phyloP scores from a whole-genome alignment of 2,329 filamentous ascomycete genomes.

The Exophiala sideris region DNA sequence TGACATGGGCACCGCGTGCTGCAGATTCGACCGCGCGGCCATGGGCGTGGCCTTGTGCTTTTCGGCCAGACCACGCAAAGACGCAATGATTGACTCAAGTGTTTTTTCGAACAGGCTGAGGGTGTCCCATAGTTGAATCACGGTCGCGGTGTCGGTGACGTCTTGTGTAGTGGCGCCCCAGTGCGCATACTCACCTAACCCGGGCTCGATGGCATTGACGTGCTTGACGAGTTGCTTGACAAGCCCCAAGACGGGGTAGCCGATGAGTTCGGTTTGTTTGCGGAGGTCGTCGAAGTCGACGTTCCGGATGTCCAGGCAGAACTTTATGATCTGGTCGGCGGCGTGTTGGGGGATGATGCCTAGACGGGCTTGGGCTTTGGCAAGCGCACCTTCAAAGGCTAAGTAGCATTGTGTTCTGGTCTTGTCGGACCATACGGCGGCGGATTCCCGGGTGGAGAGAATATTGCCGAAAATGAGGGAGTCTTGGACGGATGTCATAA shows the following conservation, averaged over 20 bases:
- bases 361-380: slow-evolving; percentile 25
- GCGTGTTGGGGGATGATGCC: slow-evolving; percentile 26
- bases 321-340: slow-evolving; percentile 24
- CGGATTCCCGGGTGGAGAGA: slow-evolving; percentile 24
- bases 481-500: slow-evolving; percentile 28
- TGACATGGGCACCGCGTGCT: slow-evolving; percentile 28
- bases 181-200: slow-evolving; percentile 25
- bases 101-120: slow-evolving; percentile 21
- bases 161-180: slow-evolving; percentile 30
- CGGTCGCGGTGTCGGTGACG: slow-evolving; percentile 27
- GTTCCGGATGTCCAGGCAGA: slow-evolving; percentile 23
- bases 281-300: slow-evolving; percentile 24
- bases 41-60: slow-evolving; percentile 26
- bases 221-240: slow-evolving; percentile 27
- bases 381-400: slow-evolving; percentile 25
- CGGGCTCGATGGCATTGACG: slow-evolving; percentile 22
- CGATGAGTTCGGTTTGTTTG: slow-evolving; percentile 25
- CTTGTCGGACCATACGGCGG: slow-evolving; percentile 27
- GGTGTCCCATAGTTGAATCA: slow-evolving; percentile 28
- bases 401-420: slow-evolving; percentile 27
- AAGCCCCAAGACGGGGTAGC: slow-evolving; percentile 26
- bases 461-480: slow-evolving; percentile 28
- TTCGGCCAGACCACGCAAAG: slow-evolving; percentile 13
- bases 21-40: slow-evolving; percentile 27
- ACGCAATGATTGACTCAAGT: slow-evolving; percentile 18